Evolutionary conservation across 805 yeast genomes (phyloP).

Genomic region (Kodamaea jinghongensis): DNA sequence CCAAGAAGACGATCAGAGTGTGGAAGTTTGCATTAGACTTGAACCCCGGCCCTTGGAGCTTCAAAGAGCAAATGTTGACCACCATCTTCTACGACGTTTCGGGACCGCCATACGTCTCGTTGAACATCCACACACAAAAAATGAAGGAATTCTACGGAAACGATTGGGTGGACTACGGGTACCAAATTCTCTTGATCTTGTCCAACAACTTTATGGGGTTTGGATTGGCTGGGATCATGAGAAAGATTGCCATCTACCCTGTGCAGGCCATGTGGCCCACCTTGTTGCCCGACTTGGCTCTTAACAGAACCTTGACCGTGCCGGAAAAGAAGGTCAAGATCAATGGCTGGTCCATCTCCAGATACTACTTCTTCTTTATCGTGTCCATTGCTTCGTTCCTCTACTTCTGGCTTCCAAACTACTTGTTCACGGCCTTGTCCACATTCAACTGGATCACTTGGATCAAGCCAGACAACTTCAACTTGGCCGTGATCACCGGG

Average conservation of each 20-base stretch:
- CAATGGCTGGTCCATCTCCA: conserved; percentile 31
- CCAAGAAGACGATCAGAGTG: conserved; percentile 28
- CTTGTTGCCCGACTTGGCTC: conserved; percentile 27
- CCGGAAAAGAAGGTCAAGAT: conserved; percentile 26
- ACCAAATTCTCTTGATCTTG: conserved; percentile 20
- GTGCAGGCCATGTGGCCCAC: conserved; percentile 53
- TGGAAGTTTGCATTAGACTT: conserved; percentile 38
- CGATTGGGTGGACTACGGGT: conserved; percentile 29
- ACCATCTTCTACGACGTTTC: conserved; percentile 43
- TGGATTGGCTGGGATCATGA: conserved; percentile 29
- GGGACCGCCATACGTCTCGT: conserved; percentile 19
- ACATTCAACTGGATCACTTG: conserved; percentile 31
- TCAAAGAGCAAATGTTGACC: conserved; percentile 64
- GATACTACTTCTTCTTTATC: conserved; percentile 19
- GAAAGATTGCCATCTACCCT: conserved; percentile 46
- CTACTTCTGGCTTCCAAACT: conserved; percentile 30
- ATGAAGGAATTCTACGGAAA: conserved; percentile 19
- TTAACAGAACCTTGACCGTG: conserved; percentile 24
- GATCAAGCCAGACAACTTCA: conserved; percentile 25
- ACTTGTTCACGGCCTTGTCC: conserved; percentile 24
- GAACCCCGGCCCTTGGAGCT: conserved; percentile 64
- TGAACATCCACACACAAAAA: conserved; percentile 11
- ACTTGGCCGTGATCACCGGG: conserved; percentile 25
- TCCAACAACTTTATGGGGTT: conserved; percentile 28
- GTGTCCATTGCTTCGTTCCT: conserved; percentile 11